A percentile compares a stretch with the other conserved stretches of the same genome.
Evolutionary conservation across 306 rosid genomes (phyloP).

Genomic region (Vigna radiata): DNA sequence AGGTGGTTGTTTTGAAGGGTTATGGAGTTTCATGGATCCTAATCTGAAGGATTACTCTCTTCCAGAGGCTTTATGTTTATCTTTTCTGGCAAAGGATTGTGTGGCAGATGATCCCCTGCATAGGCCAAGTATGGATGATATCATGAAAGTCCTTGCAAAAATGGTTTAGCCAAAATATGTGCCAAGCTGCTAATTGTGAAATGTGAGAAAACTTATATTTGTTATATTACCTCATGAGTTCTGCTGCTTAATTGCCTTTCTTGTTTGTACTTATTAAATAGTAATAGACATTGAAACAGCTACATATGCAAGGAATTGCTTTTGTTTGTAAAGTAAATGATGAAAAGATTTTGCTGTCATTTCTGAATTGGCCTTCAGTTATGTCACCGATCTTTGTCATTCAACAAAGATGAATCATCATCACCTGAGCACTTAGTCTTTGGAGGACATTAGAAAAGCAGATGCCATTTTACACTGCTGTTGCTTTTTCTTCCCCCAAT

Average conservation of each 20-base stretch:
- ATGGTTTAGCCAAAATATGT: slow-evolving; percentile 46
- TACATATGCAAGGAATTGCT: not conserved
- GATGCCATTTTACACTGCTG: too few species aligned
- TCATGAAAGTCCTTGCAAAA: slow-evolving; percentile 68
- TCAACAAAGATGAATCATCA: slow-evolving; percentile 17
- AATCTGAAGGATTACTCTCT: slow-evolving; percentile 65
- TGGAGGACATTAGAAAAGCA: slow-evolving; percentile 25
- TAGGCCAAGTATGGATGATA: slow-evolving; percentile 72
- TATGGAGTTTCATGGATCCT: slow-evolving; percentile 69
- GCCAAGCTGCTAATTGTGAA: slow-evolving; percentile 22
- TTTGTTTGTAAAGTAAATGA: slow-evolving; percentile 1
- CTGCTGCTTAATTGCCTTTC: not conserved
- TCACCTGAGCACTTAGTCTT: not conserved
- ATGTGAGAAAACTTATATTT: not conserved
- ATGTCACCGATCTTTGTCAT: slow-evolving; percentile 19
- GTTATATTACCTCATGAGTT: not conserved
- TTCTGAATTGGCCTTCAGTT: slow-evolving; percentile 2
- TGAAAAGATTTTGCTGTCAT: not conserved
- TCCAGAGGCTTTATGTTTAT: slow-evolving; percentile 64
- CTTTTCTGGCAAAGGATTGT: slow-evolving; percentile 71
- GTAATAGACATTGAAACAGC: not conserved
- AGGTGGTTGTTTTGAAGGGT: slow-evolving; percentile 70
- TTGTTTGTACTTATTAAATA: not conserved
- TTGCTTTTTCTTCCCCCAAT: too few species aligned
- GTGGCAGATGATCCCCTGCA: slow-evolving; percentile 67